Conservation (phyloP, 257 asterid species). For the Datura wrightii region DNA sequence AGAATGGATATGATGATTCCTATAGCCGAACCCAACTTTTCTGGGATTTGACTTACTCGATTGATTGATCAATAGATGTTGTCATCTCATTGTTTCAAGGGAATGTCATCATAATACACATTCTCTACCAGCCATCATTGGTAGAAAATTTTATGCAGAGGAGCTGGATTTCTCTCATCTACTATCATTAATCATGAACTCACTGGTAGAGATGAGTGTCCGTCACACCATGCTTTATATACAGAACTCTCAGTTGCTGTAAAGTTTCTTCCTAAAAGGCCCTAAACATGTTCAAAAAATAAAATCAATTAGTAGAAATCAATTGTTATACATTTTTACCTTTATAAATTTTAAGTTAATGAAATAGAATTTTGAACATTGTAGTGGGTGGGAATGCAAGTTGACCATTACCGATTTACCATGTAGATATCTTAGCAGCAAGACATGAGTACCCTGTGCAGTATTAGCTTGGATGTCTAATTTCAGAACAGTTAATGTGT, state of each 20-base stretch:
- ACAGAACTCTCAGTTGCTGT: background rate
- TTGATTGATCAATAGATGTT: slow-evolving; percentile 10
- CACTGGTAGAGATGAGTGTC: background rate
- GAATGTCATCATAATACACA: background rate
- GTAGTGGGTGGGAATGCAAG: slow-evolving; percentile 3
- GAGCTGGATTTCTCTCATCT: background rate
- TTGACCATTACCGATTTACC: background rate
- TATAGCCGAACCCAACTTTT: background rate
- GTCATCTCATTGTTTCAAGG: background rate
- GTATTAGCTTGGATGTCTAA: slow-evolving; percentile 13
- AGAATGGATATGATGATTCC: background rate
- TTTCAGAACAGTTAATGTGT: background rate
- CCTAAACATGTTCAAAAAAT: background rate
- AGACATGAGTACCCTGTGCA: background rate
- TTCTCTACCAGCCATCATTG: background rate
- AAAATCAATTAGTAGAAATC: background rate
- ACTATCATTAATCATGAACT: background rate
- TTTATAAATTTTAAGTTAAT: background rate
- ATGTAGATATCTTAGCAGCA: background rate
- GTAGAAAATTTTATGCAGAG: background rate
- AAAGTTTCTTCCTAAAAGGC: background rate
- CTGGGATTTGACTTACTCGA: background rate
- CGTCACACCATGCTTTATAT: background rate
- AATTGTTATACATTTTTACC: background rate
- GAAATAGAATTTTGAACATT: slow-evolving; percentile 7